Percentiles rank a stretch among this genome's conserved stretches.
Conservation (phyloP, 2,329 filamentous ascomycete genomes). For the Diaporthe vexans region DNA sequence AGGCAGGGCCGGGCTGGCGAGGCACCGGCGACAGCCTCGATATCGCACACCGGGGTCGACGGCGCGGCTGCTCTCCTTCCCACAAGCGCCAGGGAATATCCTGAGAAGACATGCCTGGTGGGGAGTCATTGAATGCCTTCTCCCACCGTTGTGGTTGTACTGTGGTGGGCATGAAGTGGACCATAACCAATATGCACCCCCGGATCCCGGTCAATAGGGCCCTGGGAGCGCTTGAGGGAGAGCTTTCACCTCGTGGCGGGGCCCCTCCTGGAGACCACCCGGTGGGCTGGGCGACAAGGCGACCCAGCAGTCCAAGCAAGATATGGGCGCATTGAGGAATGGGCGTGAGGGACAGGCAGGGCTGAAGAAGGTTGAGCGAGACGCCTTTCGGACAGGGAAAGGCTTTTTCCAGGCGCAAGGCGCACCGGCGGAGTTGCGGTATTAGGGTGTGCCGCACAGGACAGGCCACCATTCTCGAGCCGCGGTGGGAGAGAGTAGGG, state of each 20-base stretch:
- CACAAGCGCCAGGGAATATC: neutral
- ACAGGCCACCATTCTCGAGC: neutral
- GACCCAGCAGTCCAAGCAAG: neutral
- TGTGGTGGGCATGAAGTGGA: conserved; percentile 28
- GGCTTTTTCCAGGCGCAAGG: neutral
- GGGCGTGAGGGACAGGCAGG: neutral
- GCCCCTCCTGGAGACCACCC: neutral
- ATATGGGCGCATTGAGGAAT: neutral
- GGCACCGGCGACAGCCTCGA: conserved; percentile 25
- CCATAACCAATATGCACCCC: neutral
- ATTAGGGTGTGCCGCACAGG: conserved; percentile 12
- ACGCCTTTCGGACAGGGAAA: neutral
- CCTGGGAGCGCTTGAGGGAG: conserved; percentile 7
- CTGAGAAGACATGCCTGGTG: conserved; percentile 8
- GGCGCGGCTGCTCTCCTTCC: conserved; percentile 20
- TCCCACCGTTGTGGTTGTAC: conserved; percentile 29
- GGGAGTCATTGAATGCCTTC: conserved; percentile 15
- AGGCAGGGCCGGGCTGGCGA: neutral
- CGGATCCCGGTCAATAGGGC: conserved; percentile 11
- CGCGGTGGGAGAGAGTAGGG: neutral
- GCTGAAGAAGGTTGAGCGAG: neutral
- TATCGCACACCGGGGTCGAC: conserved; percentile 10
- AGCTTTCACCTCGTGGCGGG: conserved; percentile 11
- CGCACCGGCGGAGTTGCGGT: conserved; percentile 24
- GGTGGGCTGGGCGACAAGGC: neutral